Conservation (phyloP, 192 early-diverging fungal genomes). For the Coemansia reversa region DNA sequence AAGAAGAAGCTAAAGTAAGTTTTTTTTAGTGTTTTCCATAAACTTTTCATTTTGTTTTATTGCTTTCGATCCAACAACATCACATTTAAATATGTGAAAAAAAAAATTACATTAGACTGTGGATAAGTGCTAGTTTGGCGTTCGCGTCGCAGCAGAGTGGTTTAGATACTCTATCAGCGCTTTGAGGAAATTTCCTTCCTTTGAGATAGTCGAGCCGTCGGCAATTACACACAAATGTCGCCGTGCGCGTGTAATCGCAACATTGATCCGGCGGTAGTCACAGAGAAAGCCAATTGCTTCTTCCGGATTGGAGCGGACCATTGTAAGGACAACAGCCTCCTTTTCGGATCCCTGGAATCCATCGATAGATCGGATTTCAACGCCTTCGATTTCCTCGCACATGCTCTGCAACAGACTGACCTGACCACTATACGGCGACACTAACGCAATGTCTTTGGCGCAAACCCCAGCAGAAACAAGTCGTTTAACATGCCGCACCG, state of each 20-base stretch:
- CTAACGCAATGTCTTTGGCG: constrained; percentile 69
- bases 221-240: neutral
- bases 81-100: neutral
- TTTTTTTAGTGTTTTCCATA: constrained; percentile 4
- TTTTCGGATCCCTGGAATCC: constrained; percentile 87
- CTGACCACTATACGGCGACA: constrained; percentile 79
- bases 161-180: neutral
- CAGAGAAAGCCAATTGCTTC: constrained; percentile 75
- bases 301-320: constrained; percentile 73
- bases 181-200: neutral
- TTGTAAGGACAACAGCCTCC: constrained; percentile 75
- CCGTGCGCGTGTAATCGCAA: constrained; percentile 66
- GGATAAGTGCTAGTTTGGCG: neutral
- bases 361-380: constrained; percentile 81
- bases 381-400: constrained; percentile 20
- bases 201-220: neutral
- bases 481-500: constrained; percentile 57
- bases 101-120: neutral
- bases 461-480: constrained; percentile 62
- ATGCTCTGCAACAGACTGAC: constrained; percentile 54
- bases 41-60: neutral
- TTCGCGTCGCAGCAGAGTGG: neutral
- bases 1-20: constrained; percentile 49
- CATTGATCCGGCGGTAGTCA: constrained; percentile 77
- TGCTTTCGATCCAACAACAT: neutral